Evolutionary conservation across 768 basidiomycete species (phyloP).

Genomic region (Clitopilus hobsonii): DNA sequence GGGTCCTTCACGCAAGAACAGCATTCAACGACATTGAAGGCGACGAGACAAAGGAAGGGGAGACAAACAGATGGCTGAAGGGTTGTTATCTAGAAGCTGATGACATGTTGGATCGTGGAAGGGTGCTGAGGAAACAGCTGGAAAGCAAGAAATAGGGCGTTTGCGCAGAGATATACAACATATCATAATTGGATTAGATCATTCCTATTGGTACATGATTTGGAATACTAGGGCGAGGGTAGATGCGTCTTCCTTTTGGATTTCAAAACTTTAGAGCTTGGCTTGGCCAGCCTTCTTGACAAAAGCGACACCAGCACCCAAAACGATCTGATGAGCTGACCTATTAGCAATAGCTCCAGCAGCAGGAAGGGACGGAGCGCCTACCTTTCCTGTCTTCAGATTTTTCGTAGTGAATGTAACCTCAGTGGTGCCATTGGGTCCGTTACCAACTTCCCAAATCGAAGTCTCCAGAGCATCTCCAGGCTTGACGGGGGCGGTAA

Average conservation of each 20-base stretch:
- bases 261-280: slow-evolving; percentile 17
- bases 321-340: slow-evolving; percentile 29
- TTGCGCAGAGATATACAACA: not conserved
- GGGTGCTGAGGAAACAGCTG: slow-evolving; percentile 31
- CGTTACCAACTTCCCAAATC: slow-evolving; percentile 73
- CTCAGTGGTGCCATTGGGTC: slow-evolving; percentile 54
- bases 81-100: slow-evolving; percentile 80
- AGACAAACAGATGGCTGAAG: slow-evolving; percentile 81
- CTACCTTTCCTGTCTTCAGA: slow-evolving; percentile 55
- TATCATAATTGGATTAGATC: not conserved
- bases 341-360: not conserved
- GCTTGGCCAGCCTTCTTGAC: slow-evolving; percentile 39
- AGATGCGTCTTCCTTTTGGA: not conserved
- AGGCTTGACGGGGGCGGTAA: slow-evolving; percentile 81
- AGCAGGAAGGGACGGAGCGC: slow-evolving; percentile 3
- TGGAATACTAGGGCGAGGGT: not conserved
- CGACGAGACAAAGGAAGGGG: slow-evolving; percentile 31
- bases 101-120: slow-evolving; percentile 52
- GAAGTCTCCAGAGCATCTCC: slow-evolving; percentile 77
- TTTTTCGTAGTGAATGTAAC: slow-evolving; percentile 62
- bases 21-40: slow-evolving; percentile 53
- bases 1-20: slow-evolving; percentile 83
- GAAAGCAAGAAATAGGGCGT: not conserved
- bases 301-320: slow-evolving; percentile 63
- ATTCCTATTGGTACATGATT: not conserved